A percentile compares a stretch with the other conserved stretches of the same genome.
Evolutionary conservation across 2,329 filamentous ascomycete species (phyloP).

Genomic region (Alternaria sp.): DNA sequence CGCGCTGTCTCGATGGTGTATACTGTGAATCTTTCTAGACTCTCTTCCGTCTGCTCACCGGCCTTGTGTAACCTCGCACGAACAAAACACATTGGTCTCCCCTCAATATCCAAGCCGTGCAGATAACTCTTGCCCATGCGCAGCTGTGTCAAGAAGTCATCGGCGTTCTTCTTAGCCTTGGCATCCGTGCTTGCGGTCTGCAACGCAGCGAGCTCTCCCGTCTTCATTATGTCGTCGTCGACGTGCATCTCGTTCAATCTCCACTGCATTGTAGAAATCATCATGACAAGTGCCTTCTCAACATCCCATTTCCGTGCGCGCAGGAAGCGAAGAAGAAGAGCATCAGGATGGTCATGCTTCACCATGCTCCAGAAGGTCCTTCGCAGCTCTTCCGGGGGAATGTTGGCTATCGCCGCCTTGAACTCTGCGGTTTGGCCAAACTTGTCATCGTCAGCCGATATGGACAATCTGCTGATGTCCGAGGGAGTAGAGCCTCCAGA

Average conservation of each 20-base stretch:
- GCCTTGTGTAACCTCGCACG: conserved; percentile 81
- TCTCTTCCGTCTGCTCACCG: conserved; percentile 82
- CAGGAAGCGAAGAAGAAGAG: conserved; percentile 66
- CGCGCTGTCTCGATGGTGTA: conserved; percentile 95
- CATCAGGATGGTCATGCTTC: conserved; percentile 94
- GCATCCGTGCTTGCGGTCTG: conserved; percentile 68
- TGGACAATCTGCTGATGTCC: conserved; percentile 43
- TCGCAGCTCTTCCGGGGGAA: conserved; percentile 80
- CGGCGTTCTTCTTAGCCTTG: conserved; percentile 70
- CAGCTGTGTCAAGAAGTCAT: conserved; percentile 84
- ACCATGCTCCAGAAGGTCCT: conserved; percentile 90
- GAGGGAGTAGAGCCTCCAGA: conserved; percentile 36
- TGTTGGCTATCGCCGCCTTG: conserved; percentile 78
- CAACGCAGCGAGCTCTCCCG: conserved; percentile 61
- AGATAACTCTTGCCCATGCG: conserved; percentile 92
- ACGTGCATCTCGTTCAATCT: conserved; percentile 82
- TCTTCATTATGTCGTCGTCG: conserved; percentile 78
- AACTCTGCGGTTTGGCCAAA: conserved; percentile 90
- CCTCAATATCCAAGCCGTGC: conserved; percentile 84
- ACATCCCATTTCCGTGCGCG: conserved; percentile 77
- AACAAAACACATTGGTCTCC: conserved; percentile 86
- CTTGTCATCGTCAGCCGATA: conserved; percentile 75
- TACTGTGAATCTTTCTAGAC: conserved; percentile 88
- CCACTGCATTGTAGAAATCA: conserved; percentile 95
- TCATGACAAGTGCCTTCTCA: conserved; percentile 90